Evolutionary conservation across 208 protist genomes (phyloP).

Genomic region (Leishmania lainsoni): DNA sequence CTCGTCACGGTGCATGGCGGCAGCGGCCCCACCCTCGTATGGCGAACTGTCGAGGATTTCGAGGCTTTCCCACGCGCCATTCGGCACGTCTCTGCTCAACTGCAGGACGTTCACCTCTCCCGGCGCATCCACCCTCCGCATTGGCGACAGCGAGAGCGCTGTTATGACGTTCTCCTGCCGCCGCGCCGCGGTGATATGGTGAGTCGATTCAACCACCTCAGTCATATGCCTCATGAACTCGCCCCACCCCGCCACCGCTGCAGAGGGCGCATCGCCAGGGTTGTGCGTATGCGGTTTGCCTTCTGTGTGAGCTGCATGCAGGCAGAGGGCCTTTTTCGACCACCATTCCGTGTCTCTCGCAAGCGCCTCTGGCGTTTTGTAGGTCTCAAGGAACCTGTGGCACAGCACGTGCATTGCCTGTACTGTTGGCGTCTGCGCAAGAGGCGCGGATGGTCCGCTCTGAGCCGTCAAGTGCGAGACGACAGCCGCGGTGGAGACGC

Average conservation of each 20-base stretch:
- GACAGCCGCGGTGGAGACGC: background rate
- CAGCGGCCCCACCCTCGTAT: conserved; percentile 2
- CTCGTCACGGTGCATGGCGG: conserved; percentile 18
- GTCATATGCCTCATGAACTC: conserved; percentile 13
- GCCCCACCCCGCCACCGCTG: background rate
- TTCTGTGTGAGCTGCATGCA: conserved; percentile 5
- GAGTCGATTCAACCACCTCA: conserved; percentile 19
- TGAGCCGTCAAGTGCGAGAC: conserved; percentile 14
- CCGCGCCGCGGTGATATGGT: conserved; percentile 6
- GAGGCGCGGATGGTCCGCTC: background rate
- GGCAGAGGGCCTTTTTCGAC: conserved; percentile 5
- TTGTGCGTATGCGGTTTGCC: background rate
- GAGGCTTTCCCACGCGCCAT: conserved; percentile 27
- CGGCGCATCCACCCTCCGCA: background rate
- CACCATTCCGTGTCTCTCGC: conserved; percentile 29
- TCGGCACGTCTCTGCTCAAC: conserved; percentile 11
- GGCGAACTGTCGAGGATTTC: conserved; percentile 2
- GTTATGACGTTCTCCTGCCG: background rate
- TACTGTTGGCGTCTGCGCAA: conserved; percentile 12
- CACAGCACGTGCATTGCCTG: conserved; percentile 24
- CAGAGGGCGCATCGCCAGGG: background rate
- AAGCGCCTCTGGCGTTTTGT: conserved; percentile 16
- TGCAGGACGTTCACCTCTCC: conserved; percentile 32
- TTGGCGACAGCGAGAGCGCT: background rate
- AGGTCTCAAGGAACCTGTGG: conserved; percentile 19